phyloP scores from a whole-genome alignment of 1,139 yeast genomes.

The Blastobotrys aristatus region DNA sequence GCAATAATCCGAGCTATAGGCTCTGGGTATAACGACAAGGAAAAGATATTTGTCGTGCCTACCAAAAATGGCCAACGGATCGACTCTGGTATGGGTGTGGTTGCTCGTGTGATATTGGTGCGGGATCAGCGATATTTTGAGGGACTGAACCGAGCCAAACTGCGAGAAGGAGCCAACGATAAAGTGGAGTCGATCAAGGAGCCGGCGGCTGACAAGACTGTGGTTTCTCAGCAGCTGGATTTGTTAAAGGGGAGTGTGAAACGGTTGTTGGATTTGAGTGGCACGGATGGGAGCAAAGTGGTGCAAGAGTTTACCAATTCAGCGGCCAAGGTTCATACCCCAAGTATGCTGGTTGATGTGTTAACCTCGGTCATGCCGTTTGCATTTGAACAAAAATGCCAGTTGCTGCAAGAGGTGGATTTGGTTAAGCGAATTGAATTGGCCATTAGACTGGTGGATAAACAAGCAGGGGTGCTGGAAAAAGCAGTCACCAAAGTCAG shows the following conservation, averaged over 20 bases:
- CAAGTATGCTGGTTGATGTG: slow-evolving; percentile 35
- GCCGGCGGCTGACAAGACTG: slow-evolving; percentile 1
- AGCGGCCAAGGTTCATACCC: slow-evolving; percentile 25
- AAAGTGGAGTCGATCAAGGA: slow-evolving; percentile 8
- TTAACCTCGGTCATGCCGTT: slow-evolving; percentile 36
- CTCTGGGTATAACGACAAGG: slow-evolving; percentile 1
- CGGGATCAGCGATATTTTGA: slow-evolving; percentile 11
- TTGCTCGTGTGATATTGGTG: slow-evolving; percentile 6
- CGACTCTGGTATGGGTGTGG: slow-evolving; percentile 6
- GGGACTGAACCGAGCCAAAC: slow-evolving; percentile 14
- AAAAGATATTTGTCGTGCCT: slow-evolving; percentile 13
- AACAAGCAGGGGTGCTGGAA: slow-evolving; percentile 15
- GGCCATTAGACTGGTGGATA: slow-evolving; percentile 26
- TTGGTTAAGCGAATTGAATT: slow-evolving; percentile 26
- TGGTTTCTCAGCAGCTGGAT: slow-evolving; percentile 22
- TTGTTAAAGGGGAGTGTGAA: slow-evolving; percentile 21
- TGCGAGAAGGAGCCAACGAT: not conserved
- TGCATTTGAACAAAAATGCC: slow-evolving; percentile 29
- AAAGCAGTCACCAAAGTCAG: slow-evolving; percentile 13
- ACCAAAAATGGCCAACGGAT: slow-evolving; percentile 2
- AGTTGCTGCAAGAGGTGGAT: slow-evolving; percentile 29
- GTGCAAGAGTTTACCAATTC: slow-evolving; percentile 13
- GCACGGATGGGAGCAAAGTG: slow-evolving; percentile 14
- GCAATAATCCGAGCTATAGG: slow-evolving; percentile 16
- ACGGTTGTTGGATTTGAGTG: slow-evolving; percentile 15